Evolutionary conservation across 2,329 filamentous ascomycete species (phyloP), one percentile per base, ranked within the genome.

Genomic region (Niveomyces coronatus): DNA sequence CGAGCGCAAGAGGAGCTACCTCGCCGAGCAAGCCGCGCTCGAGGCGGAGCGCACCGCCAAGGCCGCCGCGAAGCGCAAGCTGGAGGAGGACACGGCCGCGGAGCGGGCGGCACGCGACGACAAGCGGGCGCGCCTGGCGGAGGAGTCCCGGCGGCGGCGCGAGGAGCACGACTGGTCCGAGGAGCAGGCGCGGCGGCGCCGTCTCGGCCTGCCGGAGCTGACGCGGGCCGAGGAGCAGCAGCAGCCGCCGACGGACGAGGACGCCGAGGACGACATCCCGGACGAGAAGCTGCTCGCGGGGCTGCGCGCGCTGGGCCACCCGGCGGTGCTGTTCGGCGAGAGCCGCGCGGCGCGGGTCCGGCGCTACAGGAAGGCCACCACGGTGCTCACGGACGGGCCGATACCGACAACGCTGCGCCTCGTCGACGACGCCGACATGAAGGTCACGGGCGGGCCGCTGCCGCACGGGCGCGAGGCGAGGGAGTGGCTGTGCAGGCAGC

Each of bases 351-450:
- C 74, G 42, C 71, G 82, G 32, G 57, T 93, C 43, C 71, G 74
- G 49, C 74, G 89, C 44, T 89, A 86, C 56, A 74, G 72, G 47
- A 76, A 75, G 45, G 64, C 88, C 53, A 67, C 63, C 29, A 68
- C 65, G n/a, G 64, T 73, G 31, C 59, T 84, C 47, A 80, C 75
- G 5, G 70, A 78, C 38, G 84, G 85, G 0, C 88, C 89, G 0
- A 94, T 96, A 53, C 85, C 87, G 3, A 96, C 89, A 14, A 87
- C 77, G 7, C 63, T 96, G 41, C 70, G 76, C 53, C 74, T 85
- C 1, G 79, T 96, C 2, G 76, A 82, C 7, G 88, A 93, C 61
- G 78, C 79, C 55, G 80, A 94, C 48, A 94, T 95, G 85, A 89
- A 88, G 58, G 77, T 96, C 17, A n/a, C n/a, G n/a, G n/a, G n/a